A percentile compares a stretch with the other conserved stretches of the same genome.
Conservation (phyloP, 805 yeast genomes). For the Sugiyamaella mastotermitis region DNA sequence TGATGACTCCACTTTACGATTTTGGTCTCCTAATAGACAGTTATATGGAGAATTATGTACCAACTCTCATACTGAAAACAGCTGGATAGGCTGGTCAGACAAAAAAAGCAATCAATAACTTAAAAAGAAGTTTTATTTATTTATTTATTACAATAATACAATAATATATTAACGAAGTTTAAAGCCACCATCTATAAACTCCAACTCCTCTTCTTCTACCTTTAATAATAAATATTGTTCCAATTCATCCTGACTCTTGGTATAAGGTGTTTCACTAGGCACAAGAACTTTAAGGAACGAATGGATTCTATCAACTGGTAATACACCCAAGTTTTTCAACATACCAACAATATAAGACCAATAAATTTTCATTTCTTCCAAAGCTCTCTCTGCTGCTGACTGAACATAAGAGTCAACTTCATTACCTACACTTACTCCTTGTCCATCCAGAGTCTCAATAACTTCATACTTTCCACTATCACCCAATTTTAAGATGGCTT, state of each 20-base stretch:
- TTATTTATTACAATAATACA: conserved; percentile 1
- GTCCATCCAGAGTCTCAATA: conserved; percentile 33
- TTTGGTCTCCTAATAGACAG: conserved; percentile 8
- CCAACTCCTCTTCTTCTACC: conserved; percentile 41
- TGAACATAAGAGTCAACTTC: conserved; percentile 17
- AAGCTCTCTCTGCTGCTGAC: conserved; percentile 25
- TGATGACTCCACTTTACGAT: conserved; percentile 14
- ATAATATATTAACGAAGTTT: conserved; percentile 22
- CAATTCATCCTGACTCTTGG: conserved; percentile 36
- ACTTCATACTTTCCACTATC: conserved; percentile 32
- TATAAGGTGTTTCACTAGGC: conserved; percentile 43
- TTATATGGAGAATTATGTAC: conserved; percentile 1
- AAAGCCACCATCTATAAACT: conserved; percentile 31
- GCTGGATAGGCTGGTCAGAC: conserved; percentile 4
- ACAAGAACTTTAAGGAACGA: conserved; percentile 49
- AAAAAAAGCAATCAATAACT: background rate
- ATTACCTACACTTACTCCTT: conserved; percentile 2
- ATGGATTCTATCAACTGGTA: conserved; percentile 45
- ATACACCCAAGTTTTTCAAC: conserved; percentile 49
- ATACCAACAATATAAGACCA: conserved; percentile 51
- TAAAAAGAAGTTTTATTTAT: background rate
- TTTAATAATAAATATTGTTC: conserved; percentile 37
- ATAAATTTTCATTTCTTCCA: conserved; percentile 33
- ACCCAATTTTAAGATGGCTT: conserved; percentile 44
- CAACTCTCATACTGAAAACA: background rate